Evolutionary conservation across 2,329 filamentous ascomycete genomes (phyloP), one percentile per base, ranked within the genome.

Genomic region (Aspergillus niger): DNA sequence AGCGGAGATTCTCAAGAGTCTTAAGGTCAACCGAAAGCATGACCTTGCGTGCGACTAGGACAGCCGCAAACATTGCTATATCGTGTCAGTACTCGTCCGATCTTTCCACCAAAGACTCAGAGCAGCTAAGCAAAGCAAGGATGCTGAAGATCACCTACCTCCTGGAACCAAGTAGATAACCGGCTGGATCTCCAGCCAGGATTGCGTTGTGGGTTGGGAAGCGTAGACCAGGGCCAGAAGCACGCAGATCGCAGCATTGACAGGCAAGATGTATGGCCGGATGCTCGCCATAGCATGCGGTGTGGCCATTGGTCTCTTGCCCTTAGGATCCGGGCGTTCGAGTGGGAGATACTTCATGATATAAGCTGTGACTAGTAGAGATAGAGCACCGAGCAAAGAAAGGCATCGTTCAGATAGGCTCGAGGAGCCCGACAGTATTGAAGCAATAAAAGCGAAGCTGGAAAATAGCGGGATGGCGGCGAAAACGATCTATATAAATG

Each of bases 11-110:
- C 60, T 78, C 74, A 39, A 79, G 72, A 38, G 72, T 62, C 13
- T 67, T 67, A 8, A 78, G 61, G 59, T 79, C 74, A 55, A 79
- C 76, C 47, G 76, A 77, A 41, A 69, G 62, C 72, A 79, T 77
- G 3, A 72, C 61, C 52, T 67, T 67, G 58, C 66, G 70, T n/a
- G 71, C 76, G 28, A 76, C 60, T 48, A 72, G 59, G 20, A 72
- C 67, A n/a, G 67, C 67, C 4, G 63, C 64, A 39, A 77, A 65
- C 59, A 79, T 70, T 36, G 63, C 77, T 79, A 56, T 52, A 60
- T 6, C 39, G 52, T 62, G 65, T 62, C 69, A 69, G 57, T 57
- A 63, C 10, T 24, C 5, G 20, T 58, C 56, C 67, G 66, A 36
- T 59, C n/a, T 65, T 44, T 61, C 65, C 49, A 58, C 54, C 38